These are phyloP conservation scores for Aspergillus pseudotamarii DNA, from an alignment of 2,329 filamentous ascomycete species.

Conservation along the genomic window DNA sequence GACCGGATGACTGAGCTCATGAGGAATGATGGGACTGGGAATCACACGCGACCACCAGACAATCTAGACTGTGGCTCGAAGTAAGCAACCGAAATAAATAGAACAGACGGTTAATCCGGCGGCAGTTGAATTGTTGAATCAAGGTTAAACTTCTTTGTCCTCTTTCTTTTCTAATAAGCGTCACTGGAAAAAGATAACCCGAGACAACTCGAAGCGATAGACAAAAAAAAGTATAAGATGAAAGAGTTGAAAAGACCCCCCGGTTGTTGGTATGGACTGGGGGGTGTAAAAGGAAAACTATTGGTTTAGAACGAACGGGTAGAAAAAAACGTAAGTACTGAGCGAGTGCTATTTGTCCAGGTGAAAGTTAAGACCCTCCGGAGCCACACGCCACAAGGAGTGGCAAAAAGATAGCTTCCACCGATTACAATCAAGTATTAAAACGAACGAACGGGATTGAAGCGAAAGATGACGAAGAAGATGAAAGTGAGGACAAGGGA, in stretches of 20 bases:
- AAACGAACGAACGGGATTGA: constrained; percentile 18
- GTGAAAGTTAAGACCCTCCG: constrained; percentile 14
- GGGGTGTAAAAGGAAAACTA: constrained; percentile 9
- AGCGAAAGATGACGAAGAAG: constrained; percentile 15
- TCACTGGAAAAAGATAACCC: not conserved
- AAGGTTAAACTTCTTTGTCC: not conserved
- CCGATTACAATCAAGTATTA: constrained; percentile 10
- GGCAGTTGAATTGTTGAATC: not conserved
- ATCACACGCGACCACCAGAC: constrained; percentile 21
- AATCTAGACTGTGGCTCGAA: not conserved
- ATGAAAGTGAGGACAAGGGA: constrained; percentile 11
- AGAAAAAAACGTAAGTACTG: constrained; percentile 7
- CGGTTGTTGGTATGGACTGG: constrained; percentile 9
- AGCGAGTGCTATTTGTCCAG: constrained; percentile 10
- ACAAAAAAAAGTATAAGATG: constrained; percentile 6
- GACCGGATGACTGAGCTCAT: constrained; percentile 31
- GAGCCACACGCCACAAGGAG: constrained; percentile 20
- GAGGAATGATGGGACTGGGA: constrained; percentile 17
- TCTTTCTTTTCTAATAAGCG: not conserved
- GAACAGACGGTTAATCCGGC: not conserved
- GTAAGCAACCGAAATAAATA: constrained; percentile 6
- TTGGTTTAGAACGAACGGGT: constrained; percentile 22
- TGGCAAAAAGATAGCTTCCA: constrained; percentile 17
- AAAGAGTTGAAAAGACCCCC: constrained; percentile 4
- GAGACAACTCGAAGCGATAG: constrained; percentile 9